Conservation (phyloP, 2,329 filamentous ascomycete species). For the Paecilomyces variotii region DNA sequence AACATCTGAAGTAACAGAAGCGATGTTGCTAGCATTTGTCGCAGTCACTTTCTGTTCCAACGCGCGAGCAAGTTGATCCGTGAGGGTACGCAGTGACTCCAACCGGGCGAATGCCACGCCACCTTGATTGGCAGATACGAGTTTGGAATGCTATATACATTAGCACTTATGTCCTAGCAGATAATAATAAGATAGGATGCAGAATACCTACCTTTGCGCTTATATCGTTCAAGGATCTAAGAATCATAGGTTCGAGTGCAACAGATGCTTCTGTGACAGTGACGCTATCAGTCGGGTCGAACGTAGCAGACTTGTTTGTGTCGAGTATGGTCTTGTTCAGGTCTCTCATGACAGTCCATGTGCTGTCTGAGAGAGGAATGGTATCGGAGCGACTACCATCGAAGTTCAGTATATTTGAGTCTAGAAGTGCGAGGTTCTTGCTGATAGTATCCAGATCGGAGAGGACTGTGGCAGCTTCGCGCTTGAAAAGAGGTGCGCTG, state of each 20-base stretch:
- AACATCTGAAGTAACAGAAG: not conserved
- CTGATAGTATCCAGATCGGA: slow-evolving; percentile 5
- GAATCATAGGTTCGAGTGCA: slow-evolving; percentile 5
- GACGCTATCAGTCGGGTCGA: slow-evolving; percentile 4
- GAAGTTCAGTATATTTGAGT: slow-evolving; percentile 1
- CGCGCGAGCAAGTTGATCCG: not conserved
- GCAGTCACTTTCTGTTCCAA: slow-evolving; percentile 4
- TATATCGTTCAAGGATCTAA: slow-evolving; percentile 1
- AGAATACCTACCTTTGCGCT: slow-evolving; percentile 4
- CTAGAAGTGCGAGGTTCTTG: slow-evolving; percentile 2
- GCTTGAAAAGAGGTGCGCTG: not conserved
- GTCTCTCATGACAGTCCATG: slow-evolving; percentile 3
- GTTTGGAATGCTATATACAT: slow-evolving; percentile 2
- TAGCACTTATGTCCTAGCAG: not conserved
- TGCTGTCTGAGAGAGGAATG: slow-evolving; percentile 1
- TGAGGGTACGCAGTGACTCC: slow-evolving; percentile 2
- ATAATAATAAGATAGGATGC: not conserved
- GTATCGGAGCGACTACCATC: slow-evolving; percentile 2
- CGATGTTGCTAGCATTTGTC: slow-evolving; percentile 2
- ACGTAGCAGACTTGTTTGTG: slow-evolving; percentile 1
- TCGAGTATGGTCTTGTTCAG: slow-evolving; percentile 4
- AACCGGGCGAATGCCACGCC: slow-evolving; percentile 1
- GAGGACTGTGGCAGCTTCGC: slow-evolving; percentile 4
- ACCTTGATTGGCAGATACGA: slow-evolving; percentile 1
- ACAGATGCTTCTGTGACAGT: slow-evolving; percentile 3